These are phyloP conservation scores for Pichia sp. DNA, from an alignment of 1,139 yeast species.

Conservation along the genomic window DNA sequence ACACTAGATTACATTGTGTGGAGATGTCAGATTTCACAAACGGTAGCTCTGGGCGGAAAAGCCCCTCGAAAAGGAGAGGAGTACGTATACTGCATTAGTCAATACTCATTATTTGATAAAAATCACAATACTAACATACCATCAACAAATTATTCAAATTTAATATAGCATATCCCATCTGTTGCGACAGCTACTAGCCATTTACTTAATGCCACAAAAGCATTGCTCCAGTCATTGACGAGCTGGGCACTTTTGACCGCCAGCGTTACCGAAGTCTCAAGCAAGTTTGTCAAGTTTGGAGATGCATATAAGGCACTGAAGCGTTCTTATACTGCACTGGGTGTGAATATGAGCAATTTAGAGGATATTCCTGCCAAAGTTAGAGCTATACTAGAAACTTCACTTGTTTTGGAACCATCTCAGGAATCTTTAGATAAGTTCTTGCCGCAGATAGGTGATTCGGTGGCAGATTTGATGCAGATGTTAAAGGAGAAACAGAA, in stretches of 20 bases:
- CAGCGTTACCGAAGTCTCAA: conserved; percentile 79
- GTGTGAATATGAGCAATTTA: conserved; percentile 61
- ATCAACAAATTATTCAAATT: no score
- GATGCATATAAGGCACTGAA: conserved; percentile 89
- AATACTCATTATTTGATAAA: no score
- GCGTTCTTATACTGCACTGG: conserved; percentile 60
- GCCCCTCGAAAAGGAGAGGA: conserved; percentile 10
- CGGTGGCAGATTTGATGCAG: conserved; percentile 74
- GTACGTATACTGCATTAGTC: no score
- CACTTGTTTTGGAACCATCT: conserved; percentile 79
- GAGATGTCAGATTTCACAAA: conserved; percentile 9
- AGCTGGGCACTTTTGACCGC: conserved; percentile 85
- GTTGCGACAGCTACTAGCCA: conserved; percentile 26
- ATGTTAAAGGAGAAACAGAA: conserved; percentile 76
- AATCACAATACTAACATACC: neutral
- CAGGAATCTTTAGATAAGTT: conserved; percentile 76
- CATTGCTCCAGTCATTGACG: conserved; percentile 73
- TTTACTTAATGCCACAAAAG: conserved; percentile 81
- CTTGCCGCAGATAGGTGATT: conserved; percentile 79
- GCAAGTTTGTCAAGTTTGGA: conserved; percentile 86
- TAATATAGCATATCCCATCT: conserved; percentile 14
- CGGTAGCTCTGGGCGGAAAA: conserved; percentile 5
- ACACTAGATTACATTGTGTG: no score
- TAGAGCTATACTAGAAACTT: conserved; percentile 75
- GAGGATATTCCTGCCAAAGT: conserved; percentile 73